Conservation (phyloP, 352 stramenopile genomes). For the Globisporangium ultimum region DNA sequence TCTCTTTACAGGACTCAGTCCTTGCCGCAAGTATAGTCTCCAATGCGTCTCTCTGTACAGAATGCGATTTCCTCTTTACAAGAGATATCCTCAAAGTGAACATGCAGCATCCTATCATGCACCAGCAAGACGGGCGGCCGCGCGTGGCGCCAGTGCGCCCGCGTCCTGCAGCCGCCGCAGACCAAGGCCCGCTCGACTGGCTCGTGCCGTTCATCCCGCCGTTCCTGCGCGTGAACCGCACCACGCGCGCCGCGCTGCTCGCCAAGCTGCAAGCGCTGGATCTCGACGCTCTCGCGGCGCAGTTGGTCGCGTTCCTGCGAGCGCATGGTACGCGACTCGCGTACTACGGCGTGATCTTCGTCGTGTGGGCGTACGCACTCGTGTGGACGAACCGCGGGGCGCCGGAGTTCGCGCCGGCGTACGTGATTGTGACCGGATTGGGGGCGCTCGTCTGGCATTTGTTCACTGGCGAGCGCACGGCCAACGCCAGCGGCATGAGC, state of each 20-base stretch:
- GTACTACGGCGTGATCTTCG: conserved; percentile 15
- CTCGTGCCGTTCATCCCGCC: conserved; percentile 82
- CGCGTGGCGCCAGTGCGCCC: too few species aligned
- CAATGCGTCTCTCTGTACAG: too few species aligned
- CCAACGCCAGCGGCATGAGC: conserved; percentile 35
- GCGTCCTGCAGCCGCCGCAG: conserved; percentile 1
- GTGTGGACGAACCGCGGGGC: conserved; percentile 43
- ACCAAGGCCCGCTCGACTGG: conserved; percentile 56
- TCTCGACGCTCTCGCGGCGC: conserved; percentile 12
- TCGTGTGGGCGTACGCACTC: conserved; percentile 43
- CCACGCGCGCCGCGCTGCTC: conserved; percentile 54
- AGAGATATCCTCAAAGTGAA: background rate
- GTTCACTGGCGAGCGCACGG: conserved; percentile 16
- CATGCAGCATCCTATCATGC: conserved; percentile 3
- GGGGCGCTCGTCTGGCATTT: conserved; percentile 34
- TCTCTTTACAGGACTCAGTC: too few species aligned
- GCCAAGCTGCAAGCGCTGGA: conserved; percentile 29
- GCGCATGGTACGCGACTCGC: conserved; percentile 21
- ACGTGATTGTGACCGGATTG: conserved; percentile 62
- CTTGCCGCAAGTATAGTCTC: too few species aligned
- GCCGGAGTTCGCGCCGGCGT: conserved; percentile 55
- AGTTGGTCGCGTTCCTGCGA: conserved; percentile 14
- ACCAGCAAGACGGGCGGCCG: background rate
- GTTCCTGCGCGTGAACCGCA: conserved; percentile 71
- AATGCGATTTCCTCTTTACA: too few species aligned